Evolutionary conservation across 495 filamentous ascomycete species (phyloP).

Genomic region (Penicillium waksmanii): DNA sequence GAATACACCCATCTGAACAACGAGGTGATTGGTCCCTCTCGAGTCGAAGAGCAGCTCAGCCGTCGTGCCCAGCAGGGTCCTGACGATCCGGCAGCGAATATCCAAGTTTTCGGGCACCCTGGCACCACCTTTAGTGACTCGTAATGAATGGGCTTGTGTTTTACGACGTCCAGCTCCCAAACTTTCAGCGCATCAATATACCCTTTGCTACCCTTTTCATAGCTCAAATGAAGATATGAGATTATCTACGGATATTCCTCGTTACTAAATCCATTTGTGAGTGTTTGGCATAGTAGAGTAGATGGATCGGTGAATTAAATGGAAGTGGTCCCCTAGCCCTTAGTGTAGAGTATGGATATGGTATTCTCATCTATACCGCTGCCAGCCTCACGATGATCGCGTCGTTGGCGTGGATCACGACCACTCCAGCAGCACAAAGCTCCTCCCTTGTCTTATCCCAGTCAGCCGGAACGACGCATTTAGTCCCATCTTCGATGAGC

Average conservation of each 20-base stretch:
- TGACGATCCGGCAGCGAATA: slow-evolving; percentile 52
- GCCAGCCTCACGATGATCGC: slow-evolving; percentile 51
- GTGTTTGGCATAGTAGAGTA: background rate
- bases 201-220: slow-evolving; percentile 8
- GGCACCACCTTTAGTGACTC: background rate
- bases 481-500: slow-evolving; percentile 78
- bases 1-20: slow-evolving; percentile 97
- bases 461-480: slow-evolving; percentile 61
- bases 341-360: background rate
- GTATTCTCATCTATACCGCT: background rate
- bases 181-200: background rate
- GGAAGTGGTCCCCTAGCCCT: background rate
- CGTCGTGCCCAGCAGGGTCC: slow-evolving; percentile 68
- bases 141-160: background rate
- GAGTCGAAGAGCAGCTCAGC: slow-evolving; percentile 79
- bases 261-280: background rate
- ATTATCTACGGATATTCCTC: background rate
- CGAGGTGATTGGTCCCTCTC: slow-evolving; percentile 89
- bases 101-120: slow-evolving; percentile 52
- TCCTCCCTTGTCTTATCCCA: slow-evolving; percentile 63
- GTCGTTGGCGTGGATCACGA: slow-evolving; percentile 52
- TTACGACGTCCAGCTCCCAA: too few species aligned
- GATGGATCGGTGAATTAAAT: background rate
- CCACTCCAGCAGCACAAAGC: slow-evolving; percentile 57
- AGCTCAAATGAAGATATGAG: slow-evolving; percentile 13